These are phyloP conservation scores for Yamadazyma laniorum DNA, from an alignment of 805 yeast genomes.

Conservation along the genomic window DNA sequence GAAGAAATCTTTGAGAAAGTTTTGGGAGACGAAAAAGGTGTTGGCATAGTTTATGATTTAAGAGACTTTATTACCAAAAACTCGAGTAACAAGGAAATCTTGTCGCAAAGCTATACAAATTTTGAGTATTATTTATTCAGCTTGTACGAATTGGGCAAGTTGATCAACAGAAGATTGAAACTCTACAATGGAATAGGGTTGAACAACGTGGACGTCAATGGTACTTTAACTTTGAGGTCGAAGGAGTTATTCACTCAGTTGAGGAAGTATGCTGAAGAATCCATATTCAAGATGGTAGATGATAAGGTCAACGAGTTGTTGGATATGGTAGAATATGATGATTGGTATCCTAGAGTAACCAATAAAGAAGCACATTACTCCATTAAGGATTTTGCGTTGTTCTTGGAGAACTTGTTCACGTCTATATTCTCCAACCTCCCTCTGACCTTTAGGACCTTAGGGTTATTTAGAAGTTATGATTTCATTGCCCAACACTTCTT, in stretches of 20 bases:
- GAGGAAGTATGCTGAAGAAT: slow-evolving; percentile 70
- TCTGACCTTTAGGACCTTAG: slow-evolving; percentile 66
- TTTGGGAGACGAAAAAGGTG: slow-evolving; percentile 46
- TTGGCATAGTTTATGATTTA: slow-evolving; percentile 58
- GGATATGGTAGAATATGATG: slow-evolving; percentile 76
- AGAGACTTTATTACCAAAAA: slow-evolving; percentile 60
- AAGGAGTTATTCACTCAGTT: slow-evolving; percentile 55
- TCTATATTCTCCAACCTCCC: slow-evolving; percentile 85
- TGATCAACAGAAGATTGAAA: slow-evolving; percentile 36
- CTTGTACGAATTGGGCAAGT: slow-evolving; percentile 61
- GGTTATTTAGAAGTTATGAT: slow-evolving; percentile 86
- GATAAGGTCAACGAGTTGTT: slow-evolving; percentile 73
- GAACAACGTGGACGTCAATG: slow-evolving; percentile 39
- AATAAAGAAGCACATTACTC: slow-evolving; percentile 67
- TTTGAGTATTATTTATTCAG: slow-evolving; percentile 82
- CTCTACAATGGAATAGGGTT: slow-evolving; percentile 38
- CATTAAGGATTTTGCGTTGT: slow-evolving; percentile 80
- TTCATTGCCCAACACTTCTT: slow-evolving; percentile 72
- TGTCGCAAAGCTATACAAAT: slow-evolving; percentile 85
- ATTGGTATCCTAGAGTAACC: slow-evolving; percentile 62
- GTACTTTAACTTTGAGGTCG: slow-evolving; percentile 45
- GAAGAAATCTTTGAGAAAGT: slow-evolving; percentile 64
- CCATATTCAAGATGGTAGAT: slow-evolving; percentile 81
- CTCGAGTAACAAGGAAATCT: slow-evolving; percentile 80
- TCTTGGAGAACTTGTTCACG: slow-evolving; percentile 78